Conservation (phyloP, 768 basidiomycete species). For the Leccinellum albellum region DNA sequence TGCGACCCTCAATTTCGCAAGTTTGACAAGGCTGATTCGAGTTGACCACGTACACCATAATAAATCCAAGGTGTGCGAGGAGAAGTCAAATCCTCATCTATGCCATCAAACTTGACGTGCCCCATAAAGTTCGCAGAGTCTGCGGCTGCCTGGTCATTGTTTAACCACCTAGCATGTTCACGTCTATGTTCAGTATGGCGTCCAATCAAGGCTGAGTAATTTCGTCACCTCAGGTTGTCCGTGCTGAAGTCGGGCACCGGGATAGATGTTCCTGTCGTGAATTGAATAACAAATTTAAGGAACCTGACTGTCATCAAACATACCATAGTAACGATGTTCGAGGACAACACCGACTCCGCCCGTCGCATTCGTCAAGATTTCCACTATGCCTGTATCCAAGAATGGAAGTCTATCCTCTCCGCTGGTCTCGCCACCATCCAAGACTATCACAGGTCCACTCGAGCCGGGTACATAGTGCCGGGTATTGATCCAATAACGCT, state of each 20-base stretch:
- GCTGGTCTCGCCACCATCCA: conserved; percentile 92
- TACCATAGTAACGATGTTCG: conserved; percentile 89
- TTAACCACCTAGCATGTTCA: conserved; percentile 61
- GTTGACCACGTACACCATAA: conserved; percentile 65
- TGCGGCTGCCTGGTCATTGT: conserved; percentile 83
- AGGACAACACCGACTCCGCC: conserved; percentile 88
- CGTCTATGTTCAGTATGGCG: neutral
- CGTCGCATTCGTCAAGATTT: conserved; percentile 80
- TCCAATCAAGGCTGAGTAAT: neutral
- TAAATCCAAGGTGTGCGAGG: conserved; percentile 84
- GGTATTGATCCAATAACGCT: conserved; percentile 91
- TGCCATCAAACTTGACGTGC: conserved; percentile 68
- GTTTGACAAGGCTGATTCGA: neutral
- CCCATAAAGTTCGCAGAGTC: conserved; percentile 93
- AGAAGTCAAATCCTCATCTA: conserved; percentile 68
- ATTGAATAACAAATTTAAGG: neutral
- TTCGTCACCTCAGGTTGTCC: conserved; percentile 64
- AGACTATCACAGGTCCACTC: conserved; percentile 80
- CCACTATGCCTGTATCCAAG: conserved; percentile 75
- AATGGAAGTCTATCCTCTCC: conserved; percentile 60
- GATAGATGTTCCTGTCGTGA: conserved; percentile 58
- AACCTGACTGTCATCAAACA: conserved; percentile 7
- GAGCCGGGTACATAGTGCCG: conserved; percentile 69
- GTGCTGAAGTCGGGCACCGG: conserved; percentile 78
- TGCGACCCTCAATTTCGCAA: neutral